Evolutionary conservation across 2,329 filamentous ascomycete genomes (phyloP).

Genomic region (Apiospora kogelbergensis): DNA sequence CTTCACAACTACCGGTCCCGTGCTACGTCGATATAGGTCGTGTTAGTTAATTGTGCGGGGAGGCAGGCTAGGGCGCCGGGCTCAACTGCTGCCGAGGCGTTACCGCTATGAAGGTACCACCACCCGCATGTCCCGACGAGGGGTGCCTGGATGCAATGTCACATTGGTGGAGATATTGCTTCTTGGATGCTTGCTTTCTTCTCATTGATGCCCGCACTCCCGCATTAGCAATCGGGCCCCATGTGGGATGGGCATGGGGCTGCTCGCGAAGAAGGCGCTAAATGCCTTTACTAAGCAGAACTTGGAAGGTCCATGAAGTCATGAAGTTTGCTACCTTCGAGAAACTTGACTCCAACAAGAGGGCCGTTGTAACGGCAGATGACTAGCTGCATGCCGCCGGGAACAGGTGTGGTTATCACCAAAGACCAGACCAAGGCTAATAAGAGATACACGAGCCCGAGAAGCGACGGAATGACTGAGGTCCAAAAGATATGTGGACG

Average conservation of each 20-base stretch:
- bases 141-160: neutral
- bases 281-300: neutral
- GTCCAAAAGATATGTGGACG: too few relatives aligned
- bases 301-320: neutral
- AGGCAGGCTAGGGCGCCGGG: neutral
- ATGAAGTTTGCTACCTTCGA: neutral
- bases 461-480: neutral
- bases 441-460: neutral
- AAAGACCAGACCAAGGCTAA: neutral
- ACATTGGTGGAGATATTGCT: neutral
- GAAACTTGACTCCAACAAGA: neutral
- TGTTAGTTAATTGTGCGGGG: neutral
- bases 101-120: neutral
- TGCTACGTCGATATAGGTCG: neutral
- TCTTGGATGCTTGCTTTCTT: neutral
- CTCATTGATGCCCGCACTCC: slow-evolving; percentile 2
- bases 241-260: neutral
- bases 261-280: neutral
- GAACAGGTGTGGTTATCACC: too few relatives aligned
- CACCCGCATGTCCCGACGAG: neutral
- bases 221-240: neutral
- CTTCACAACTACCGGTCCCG: neutral
- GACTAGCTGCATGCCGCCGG: neutral
- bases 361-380: neutral
- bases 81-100: neutral